These are phyloP conservation scores for Fagus crenata DNA, from an alignment of 306 rosid genomes.

Conservation along the genomic window DNA sequence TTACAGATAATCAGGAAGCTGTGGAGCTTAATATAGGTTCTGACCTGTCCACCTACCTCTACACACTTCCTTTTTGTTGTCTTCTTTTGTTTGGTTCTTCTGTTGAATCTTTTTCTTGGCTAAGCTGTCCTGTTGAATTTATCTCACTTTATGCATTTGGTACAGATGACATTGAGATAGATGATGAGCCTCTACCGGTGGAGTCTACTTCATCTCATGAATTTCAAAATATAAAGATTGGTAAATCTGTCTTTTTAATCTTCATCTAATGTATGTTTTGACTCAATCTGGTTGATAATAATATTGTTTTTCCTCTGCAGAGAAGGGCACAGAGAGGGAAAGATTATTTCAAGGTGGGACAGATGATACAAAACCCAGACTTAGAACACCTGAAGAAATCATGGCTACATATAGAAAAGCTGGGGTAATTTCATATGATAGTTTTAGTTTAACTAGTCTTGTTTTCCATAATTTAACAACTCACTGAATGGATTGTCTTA, in stretches of 20 bases:
- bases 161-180: slow-evolving; percentile 86
- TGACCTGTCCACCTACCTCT: slow-evolving; percentile 16
- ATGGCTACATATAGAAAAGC: slow-evolving; percentile 72
- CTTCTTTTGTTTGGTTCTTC: not conserved
- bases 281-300: slow-evolving; percentile 7
- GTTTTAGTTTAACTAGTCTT: slow-evolving; percentile 20
- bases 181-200: slow-evolving; percentile 50
- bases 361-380: slow-evolving; percentile 70
- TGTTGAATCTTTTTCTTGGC: slow-evolving; percentile 13
- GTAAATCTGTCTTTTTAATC: slow-evolving; percentile 31
- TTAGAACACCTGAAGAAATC: slow-evolving; percentile 84
- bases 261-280: not conserved
- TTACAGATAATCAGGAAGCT: slow-evolving; percentile 44
- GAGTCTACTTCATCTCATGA: slow-evolving; percentile 56
- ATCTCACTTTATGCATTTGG: slow-evolving; percentile 27
- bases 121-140: slow-evolving; percentile 19
- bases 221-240: slow-evolving; percentile 49
- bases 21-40: slow-evolving; percentile 84
- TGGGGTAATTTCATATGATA: slow-evolving; percentile 54
- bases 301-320: slow-evolving; percentile 44
- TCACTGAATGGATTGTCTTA: slow-evolving; percentile 20
- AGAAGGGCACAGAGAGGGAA: slow-evolving; percentile 62
- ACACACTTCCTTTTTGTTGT: not conserved
- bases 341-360: slow-evolving; percentile 77
- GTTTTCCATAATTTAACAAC: slow-evolving; percentile 9